Base-by-base conservation (phyloP, 257 asterid genomes). In the Plectranthus barbatus region DNA sequence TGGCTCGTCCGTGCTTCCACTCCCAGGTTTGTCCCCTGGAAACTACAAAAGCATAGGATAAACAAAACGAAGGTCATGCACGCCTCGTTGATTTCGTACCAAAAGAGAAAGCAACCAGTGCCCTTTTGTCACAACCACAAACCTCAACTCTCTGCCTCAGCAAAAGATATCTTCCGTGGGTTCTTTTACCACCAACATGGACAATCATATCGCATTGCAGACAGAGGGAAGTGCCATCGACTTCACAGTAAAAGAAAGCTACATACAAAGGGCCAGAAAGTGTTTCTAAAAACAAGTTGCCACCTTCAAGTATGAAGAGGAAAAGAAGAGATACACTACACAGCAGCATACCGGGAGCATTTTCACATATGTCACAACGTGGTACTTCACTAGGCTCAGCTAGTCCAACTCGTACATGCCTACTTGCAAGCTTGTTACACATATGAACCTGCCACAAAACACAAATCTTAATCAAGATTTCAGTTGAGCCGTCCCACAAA, bases 181-280 rank as follows among this genome's bases (percentile, higher is more conserved):
- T 91, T 88, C 97, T 79, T 84, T 91, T 91, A 42, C 97, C 97
- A 37, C 91, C 98, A 45, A 88, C 98, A 75, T 91, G 98, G 63
- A 88, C 97, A 62, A 74, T 77, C 93, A 83, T 86, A 73, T 91
- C 98, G 71, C 98, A 91, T 81, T 86, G 95, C 74, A 86, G 79
- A 72, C 98, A 91, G 33, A 91, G 95, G 70, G 97, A 86, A 72
- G 91, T 88, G 62, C 98, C 98, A 70, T 91, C 98, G 67, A 86
- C 72, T 79, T 86, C 98, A 73, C 98, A 91, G 60, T 91, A 91
- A 82, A 91, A 91, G 88, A 91, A 91, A 67, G 97, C 98, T 91
- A 78, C 79, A 80, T 49, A 66, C 20, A 78, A 70, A 62, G 63
- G 45, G 51, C 57, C 62, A 70, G 36, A 20, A 60, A 61, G 44